Evolutionary conservation across 176 grass and related monocot genomes (phyloP).

Genomic region (Oryza longistaminata): DNA sequence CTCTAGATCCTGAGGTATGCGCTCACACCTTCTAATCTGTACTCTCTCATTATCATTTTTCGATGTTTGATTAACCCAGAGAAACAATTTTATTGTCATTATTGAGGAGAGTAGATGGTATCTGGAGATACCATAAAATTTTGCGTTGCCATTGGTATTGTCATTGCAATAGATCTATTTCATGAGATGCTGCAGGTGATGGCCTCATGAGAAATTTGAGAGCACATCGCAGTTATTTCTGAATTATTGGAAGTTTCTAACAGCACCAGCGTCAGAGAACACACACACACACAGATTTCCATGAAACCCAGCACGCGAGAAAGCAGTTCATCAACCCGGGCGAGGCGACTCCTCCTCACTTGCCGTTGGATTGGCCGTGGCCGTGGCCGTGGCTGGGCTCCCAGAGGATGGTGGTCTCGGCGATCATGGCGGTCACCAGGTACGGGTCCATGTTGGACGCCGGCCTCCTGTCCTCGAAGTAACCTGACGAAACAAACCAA

Average conservation of each 20-base stretch:
- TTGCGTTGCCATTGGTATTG: no score
- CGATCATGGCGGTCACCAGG: conserved; percentile 75
- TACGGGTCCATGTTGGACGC: conserved; percentile 97
- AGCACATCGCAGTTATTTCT: background rate
- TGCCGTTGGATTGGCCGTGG: conserved; percentile 30
- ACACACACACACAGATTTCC: background rate
- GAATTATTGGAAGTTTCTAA: background rate
- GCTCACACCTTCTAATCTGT: no score
- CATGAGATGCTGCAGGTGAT: no score
- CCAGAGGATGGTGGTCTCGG: conserved; percentile 70
- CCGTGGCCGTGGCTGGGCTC: conserved; percentile 27
- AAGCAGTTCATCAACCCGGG: background rate
- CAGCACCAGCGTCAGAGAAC: background rate
- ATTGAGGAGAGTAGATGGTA: no score
- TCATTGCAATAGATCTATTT: no score
- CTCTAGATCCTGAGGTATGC: no score
- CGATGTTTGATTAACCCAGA: no score
- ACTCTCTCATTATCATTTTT: no score
- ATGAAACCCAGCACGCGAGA: background rate
- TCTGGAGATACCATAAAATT: no score
- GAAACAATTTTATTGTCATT: no score
- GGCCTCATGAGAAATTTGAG: background rate
- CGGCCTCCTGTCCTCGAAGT: conserved; percentile 86
- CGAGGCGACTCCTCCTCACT: background rate
- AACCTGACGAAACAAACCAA: conserved; percentile 37